Percentiles rank a stretch among this genome's conserved stretches.
Conservation (phyloP, 331 rosid species). For the Stylosanthes scabra region DNA sequence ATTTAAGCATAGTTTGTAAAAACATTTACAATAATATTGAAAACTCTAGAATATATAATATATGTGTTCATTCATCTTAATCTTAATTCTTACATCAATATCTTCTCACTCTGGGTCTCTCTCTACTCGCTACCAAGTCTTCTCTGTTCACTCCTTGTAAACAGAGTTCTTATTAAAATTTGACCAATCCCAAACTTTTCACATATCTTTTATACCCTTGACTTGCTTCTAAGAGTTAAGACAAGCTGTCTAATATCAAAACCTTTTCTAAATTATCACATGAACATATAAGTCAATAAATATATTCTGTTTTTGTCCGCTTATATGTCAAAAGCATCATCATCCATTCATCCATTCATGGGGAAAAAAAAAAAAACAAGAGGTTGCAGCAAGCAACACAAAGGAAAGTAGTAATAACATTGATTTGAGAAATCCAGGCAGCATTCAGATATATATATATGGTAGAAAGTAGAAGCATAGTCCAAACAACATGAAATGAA, state of each 20-base stretch:
- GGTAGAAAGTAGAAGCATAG: not conserved
- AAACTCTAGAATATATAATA: too few species aligned
- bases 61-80: too few species aligned
- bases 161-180: not conserved
- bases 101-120: not conserved
- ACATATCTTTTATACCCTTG: not conserved
- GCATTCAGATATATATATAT: slow-evolving; percentile 1
- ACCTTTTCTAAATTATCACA: too few species aligned
- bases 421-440: slow-evolving; percentile 10
- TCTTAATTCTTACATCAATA: too few species aligned
- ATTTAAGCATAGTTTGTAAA: too few species aligned
- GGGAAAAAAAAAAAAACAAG: not conserved
- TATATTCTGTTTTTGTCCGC: not conserved
- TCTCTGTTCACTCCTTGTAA: not conserved
- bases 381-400: not conserved
- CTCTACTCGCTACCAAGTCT: not conserved
- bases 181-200: not conserved
- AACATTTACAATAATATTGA: too few species aligned
- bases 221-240: not conserved
- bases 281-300: not conserved
- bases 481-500: slow-evolving; percentile 9
- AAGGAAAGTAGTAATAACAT: not conserved
- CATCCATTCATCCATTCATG: not conserved
- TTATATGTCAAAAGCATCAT: not conserved
- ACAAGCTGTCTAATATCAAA: not conserved